Percentiles rank a stretch among this genome's conserved stretches.
These are phyloP conservation scores for Hyphopichia fennica DNA, from an alignment of 1,139 yeast species.

Conservation along the genomic window DNA sequence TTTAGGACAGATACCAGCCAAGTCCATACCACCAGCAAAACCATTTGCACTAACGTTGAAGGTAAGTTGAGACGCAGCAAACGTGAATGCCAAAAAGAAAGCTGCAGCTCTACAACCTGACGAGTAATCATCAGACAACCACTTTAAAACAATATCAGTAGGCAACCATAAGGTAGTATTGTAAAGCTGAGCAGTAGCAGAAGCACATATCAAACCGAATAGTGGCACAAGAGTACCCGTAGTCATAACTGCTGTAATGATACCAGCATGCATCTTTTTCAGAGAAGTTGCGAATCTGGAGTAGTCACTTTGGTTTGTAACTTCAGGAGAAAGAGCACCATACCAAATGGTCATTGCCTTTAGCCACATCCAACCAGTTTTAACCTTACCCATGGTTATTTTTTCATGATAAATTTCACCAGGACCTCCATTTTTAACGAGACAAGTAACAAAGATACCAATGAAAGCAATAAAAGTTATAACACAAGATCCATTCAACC, in stretches of 20 bases:
- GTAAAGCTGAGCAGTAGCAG: constrained; percentile 28
- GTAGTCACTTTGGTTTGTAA: constrained; percentile 45
- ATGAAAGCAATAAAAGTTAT: constrained; percentile 14
- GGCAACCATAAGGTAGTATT: constrained; percentile 35
- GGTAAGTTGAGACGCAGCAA: constrained; percentile 20
- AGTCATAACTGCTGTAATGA: constrained; percentile 14
- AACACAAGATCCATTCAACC: constrained; percentile 14
- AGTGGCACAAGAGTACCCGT: constrained; percentile 23
- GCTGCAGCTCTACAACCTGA: constrained; percentile 30
- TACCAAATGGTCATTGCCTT: constrained; percentile 20
- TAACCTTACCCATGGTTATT: constrained; percentile 5
- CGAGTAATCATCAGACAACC: constrained; percentile 19
- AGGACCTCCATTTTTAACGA: constrained; percentile 15
- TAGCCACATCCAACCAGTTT: constrained; percentile 21
- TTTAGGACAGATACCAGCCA: constrained; percentile 28
- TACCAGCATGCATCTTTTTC: constrained; percentile 14
- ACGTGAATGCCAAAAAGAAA: constrained; percentile 25
- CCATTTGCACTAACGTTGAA: constrained; percentile 23
- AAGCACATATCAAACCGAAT: constrained; percentile 22
- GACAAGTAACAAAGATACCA: constrained; percentile 11
- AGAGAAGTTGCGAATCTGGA: constrained; percentile 34
- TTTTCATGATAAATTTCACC: constrained; percentile 13
- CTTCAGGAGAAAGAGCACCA: constrained; percentile 32
- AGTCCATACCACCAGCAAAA: constrained; percentile 29
- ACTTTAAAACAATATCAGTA: constrained; percentile 28